Evolutionary conservation across 2,329 filamentous ascomycete species (phyloP), one percentile per base, ranked within the genome.

Genomic region (Teratosphaeria epicoccoides): DNA sequence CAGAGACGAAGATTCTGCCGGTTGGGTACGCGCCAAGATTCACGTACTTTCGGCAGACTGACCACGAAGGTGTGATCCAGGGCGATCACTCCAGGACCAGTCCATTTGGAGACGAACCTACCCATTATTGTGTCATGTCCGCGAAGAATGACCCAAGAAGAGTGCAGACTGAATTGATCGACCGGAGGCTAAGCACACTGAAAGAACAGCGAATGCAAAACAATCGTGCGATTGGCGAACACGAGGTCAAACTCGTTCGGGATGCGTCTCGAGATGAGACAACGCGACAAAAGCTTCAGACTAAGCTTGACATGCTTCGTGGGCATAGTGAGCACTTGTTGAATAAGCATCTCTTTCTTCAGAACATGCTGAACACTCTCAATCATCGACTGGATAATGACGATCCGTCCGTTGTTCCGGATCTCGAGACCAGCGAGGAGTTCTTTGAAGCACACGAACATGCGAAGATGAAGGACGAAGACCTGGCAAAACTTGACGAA

Each of bases 41-140:
- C 63, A 97, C 93, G 0, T 98, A 98, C 68, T 95, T 96, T 74
- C 82, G 93, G 26, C 89, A 98, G 69, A 98, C 93, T 1, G 93
- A 98, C 61, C 93, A 96, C 65, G 83, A 82, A 14, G 84, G 87
- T 54, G 79, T 82, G 22, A 88, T 89, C 55, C 81, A 83, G 47
- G 84, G 85, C n/a, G 88, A 95, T 61, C 80, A 86, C 7, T 84
- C 87, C 51, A 78, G 89, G 40, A 88, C 83, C 12, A 97, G 90
- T 67, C 84, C 87, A 0, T 98, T 98, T 66, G 94, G 93, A 10
- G 80, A 94, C 49, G 93, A 98, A 67, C 85, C 87, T 0, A 96
- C 91, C 0, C 94, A 98, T 69, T 83, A 88, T 58, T 98, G 94
- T 70, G 88, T 95, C 62, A 96, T 98, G 87, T 91, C 87, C 5